Evolutionary conservation across 805 yeast genomes (phyloP), one percentile per base, ranked within the genome.

Genomic region (Candida boidinii): DNA sequence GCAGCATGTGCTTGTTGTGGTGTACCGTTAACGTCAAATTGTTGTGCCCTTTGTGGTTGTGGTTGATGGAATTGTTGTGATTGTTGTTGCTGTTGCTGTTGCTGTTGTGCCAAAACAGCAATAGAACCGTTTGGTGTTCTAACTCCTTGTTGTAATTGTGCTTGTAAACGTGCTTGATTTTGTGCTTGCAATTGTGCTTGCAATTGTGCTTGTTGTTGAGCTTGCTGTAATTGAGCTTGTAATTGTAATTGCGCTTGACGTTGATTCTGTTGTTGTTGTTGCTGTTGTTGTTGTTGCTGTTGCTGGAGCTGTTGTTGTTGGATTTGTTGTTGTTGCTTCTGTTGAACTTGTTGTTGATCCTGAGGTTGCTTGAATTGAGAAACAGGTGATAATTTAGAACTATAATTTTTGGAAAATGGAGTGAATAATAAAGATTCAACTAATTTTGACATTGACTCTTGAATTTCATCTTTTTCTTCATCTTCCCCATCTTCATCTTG

Each of bases 351-450:
- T 19, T 24, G 30, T 20, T 18, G 25, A 7, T 9, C 4, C 3
- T 4, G 7, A n/a, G 7, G 13, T 18, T 11, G 17, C 7, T 14
- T 14, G 7, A n/a, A n/a, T n/a, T n/a, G 7, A 6, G 12, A 6
- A 7, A 17, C 7, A 5, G 26, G 7, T 13, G 17, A 30, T n/a
- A 49, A 26, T 27, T 42, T 51, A 39, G 41, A 49, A 29, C 44
- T 47, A 42, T 54, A 54, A 22, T 51, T 55, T 35, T 54, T 54
- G 25, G 51, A 44, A 33, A 47, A 53, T 11, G 61, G 60, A n/a
- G 49, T 43, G 33, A 48, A 57, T 24, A 56, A 37, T 17, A 56
- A 30, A 15, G 58, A 46, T n/a, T 57, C 60, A 20, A 54, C 47
- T 25, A 55, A 32, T 17, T 41, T 42, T 28, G 41, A 28, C 43